phyloP scores from a whole-genome alignment of 176 grass and related monocot species.

The Juncus effusus region DNA sequence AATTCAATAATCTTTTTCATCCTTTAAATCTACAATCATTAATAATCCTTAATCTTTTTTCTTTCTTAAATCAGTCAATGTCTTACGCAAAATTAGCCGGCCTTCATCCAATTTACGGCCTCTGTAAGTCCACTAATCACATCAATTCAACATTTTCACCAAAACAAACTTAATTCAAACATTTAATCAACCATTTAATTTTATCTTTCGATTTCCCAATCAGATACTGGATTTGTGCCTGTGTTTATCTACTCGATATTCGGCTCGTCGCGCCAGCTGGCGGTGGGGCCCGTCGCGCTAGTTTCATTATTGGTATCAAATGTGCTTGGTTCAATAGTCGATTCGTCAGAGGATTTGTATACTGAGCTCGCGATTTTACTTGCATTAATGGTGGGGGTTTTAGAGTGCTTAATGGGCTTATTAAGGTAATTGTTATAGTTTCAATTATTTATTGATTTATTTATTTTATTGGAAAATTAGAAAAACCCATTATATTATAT shows the following conservation, averaged over 20 bases:
- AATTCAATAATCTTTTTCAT: no score
- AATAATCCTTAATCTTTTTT: no score
- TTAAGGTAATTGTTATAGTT: constrained; percentile 56
- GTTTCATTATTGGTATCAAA: constrained; percentile 93
- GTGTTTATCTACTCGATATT: constrained; percentile 85
- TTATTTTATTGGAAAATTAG: constrained; percentile 9
- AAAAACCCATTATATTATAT: constrained; percentile 7
- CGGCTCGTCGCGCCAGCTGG: constrained; percentile 83
- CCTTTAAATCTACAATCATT: no score
- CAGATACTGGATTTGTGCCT: constrained; percentile 84
- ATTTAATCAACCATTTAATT: constrained; percentile 13
- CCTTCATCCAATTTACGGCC: constrained; percentile 93
- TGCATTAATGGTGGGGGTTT: constrained; percentile 87
- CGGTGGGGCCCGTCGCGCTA: constrained; percentile 84
- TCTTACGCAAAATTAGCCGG: constrained; percentile 91
- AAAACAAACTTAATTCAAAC: constrained; percentile 4
- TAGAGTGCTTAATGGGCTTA: constrained; percentile 90
- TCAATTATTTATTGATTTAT: background rate
- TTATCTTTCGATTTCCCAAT: constrained; percentile 32
- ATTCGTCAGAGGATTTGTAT: constrained; percentile 71
- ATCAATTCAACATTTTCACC: constrained; percentile 3
- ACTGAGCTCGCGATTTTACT: constrained; percentile 82
- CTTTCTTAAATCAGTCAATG: constrained; percentile 56
- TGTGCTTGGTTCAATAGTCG: constrained; percentile 71
- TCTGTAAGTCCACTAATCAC: no score